Base-by-base conservation (phyloP, 2,329 filamentous ascomycete genomes). In the Exophiala sp. region DNA sequence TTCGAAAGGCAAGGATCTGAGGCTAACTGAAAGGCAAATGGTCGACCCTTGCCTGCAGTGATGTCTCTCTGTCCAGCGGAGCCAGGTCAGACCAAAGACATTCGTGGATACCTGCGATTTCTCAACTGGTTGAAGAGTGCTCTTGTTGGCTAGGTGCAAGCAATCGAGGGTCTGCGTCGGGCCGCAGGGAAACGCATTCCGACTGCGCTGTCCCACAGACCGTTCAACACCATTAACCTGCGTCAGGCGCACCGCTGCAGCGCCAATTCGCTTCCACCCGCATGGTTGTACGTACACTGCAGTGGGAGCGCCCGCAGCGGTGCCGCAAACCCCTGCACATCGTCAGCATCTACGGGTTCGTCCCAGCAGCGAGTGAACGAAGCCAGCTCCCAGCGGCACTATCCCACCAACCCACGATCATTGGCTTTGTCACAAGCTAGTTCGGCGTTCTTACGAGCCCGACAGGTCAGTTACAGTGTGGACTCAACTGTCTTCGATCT, bases 111-210 rank as follows among this genome's bases (percentile, higher is more conserved):
- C 48, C 34, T 30, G 30, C 38, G 29, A 37, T 38, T 18, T 19
- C 21, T 13, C 14, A 29, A 21, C 7, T 19, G 14, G 41, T n/a
- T n/a, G 10, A 23, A 7, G 18, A 24, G 21, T 6, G n/a, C 11
- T 37, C 14, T 46, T 46, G 19, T 23, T 41, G 22, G 14, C 23
- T 35, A 40, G 35, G 27, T 19, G n/a, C n/a, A n/a, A 40, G 24
- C 11, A 39, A 46, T 41, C 37, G 32, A 51, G 44, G 38, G 48
- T 40, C 40, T 22, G 42, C 38, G 48, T 23, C 52, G 52, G 52
- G 40, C 52, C 48, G 52, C 42, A 41, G 18, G 48, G 24, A 44
- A 21, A 51, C 32, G 48, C 48, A 30, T 41, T 51, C 50, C 53
- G 53, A 56, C 53, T 56, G 46, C 43, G 27, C 35, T 48, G 37